Base-by-base conservation (phyloP, 495 filamentous ascomycete genomes). In the Evernia prunastri region DNA sequence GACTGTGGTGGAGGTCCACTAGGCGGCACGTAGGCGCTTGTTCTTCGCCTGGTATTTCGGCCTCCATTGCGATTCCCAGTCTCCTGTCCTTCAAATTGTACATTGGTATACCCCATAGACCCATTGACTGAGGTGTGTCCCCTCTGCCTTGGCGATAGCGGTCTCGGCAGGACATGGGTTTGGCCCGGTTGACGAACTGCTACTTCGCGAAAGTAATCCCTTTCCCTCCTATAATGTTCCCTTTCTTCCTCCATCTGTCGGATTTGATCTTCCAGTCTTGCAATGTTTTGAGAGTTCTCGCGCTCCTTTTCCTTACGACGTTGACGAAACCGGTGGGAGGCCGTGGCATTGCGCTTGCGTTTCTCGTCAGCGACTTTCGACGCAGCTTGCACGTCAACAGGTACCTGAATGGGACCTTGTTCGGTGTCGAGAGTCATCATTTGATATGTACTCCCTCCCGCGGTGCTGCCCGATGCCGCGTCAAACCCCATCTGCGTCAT, bases 321-420 rank as follows among this genome's bases (percentile, higher is more conserved):
- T 71, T 89, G 86, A 61, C 94, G 86, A 69, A 97, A 97, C 49
- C 94, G 80, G 63, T 91, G 86, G 47, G 92, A 96, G 11, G 94
- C 94, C 53, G 90, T 90, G 58, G 95, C 96, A 72, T 98, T 98
- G 47, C 91, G 87, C 76, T 91, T 90, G 58, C 90, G 81, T 75
- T 96, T 97, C 77, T 96, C 90, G 66, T 95, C 91, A 68, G 90
- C 88, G 67, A 86, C 86, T 66, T 88, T 90, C 63, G 89, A 96
- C 27, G 87, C 92, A 66, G 87, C 86, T 66, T 91, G 90, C 67
- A 89, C 81, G 70, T 95, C 78, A 63, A 90, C 84, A 60, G 86
- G 85, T 62, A 92, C 88, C 67, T 69, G 72, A 73, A 82, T 75
- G 72, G 73, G 67, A 82, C 83, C 72, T 60, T 70, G 62, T 56